Evolutionary conservation across 768 basidiomycete species (phyloP).

Genomic region (Suillus discolor): DNA sequence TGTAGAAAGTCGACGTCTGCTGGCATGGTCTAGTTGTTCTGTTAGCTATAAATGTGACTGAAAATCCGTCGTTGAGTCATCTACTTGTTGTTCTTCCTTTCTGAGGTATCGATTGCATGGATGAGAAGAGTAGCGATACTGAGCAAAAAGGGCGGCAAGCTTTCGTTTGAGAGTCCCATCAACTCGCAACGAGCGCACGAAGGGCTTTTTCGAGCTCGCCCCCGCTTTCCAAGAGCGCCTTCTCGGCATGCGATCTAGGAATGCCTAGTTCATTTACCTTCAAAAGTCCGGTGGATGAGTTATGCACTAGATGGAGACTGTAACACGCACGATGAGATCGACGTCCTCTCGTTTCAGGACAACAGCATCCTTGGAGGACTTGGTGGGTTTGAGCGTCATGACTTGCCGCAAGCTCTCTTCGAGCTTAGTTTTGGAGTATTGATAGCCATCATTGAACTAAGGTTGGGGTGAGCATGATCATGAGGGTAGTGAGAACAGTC

Average conservation of each 20-base stretch:
- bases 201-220: conserved; percentile 32
- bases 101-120: neutral
- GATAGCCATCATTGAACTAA: conserved; percentile 58
- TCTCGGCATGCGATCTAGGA: conserved; percentile 31
- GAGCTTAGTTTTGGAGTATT: conserved; percentile 37
- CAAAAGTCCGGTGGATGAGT: neutral
- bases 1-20: conserved; percentile 15
- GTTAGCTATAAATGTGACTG: conserved; percentile 28
- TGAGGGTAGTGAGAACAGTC: neutral
- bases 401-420: conserved; percentile 49
- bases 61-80: neutral
- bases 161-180: conserved; percentile 2
- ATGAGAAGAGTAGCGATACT: neutral
- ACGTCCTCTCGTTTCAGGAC: conserved; percentile 30
- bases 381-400: conserved; percentile 54
- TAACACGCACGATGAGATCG: conserved; percentile 27
- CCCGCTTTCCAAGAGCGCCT: conserved; percentile 29
- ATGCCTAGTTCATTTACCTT: conserved; percentile 35
- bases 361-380: conserved; percentile 38
- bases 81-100: neutral
- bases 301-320: neutral
- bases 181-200: conserved; percentile 29
- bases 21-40: conserved; percentile 20
- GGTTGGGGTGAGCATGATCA: conserved; percentile 16
- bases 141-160: neutral